A percentile compares a stretch with the other conserved stretches of the same genome.
Conservation (phyloP, 2,329 filamentous ascomycete genomes). For the Alternaria triticimaculans region DNA sequence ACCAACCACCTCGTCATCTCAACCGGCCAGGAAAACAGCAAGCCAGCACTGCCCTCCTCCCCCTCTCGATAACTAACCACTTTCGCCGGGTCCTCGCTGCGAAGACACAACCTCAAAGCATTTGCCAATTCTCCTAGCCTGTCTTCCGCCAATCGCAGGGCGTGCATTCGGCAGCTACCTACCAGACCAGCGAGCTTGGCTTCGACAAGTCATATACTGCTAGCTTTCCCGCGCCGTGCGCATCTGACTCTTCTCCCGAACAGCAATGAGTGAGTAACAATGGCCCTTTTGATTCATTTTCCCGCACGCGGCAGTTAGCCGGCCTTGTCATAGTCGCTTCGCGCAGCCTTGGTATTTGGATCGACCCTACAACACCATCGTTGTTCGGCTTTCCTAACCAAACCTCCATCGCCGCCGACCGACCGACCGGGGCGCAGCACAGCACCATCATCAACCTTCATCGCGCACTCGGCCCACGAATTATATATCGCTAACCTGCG, state of each 20-base stretch:
- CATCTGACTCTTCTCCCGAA: conserved; percentile 11
- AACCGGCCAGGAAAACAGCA: background rate
- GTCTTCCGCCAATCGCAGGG: conserved; percentile 6
- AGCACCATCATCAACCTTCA: background rate
- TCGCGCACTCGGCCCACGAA: conserved; percentile 2
- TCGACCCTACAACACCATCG: conserved; percentile 1
- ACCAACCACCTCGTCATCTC: conserved; percentile 8
- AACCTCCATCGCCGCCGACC: background rate
- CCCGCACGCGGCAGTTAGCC: conserved; percentile 7
- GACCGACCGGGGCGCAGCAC: conserved; percentile 7
- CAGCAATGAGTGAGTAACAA: conserved; percentile 28
- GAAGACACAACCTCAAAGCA: background rate
- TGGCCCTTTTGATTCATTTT: conserved; percentile 11
- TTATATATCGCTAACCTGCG: conserved; percentile 5
- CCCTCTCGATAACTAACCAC: conserved; percentile 7
- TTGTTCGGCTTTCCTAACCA: conserved; percentile 1
- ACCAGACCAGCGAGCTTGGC: conserved; percentile 13
- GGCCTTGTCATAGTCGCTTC: conserved; percentile 13
- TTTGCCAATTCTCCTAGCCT: conserved; percentile 3
- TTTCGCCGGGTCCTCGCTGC: conserved; percentile 5
- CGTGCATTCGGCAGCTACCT: background rate
- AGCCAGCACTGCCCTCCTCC: conserved; percentile 1
- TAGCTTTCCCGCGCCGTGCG: conserved; percentile 9
- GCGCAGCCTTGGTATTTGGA: conserved; percentile 11
- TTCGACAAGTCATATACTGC: conserved; percentile 17